Percentiles rank a stretch among this genome's conserved stretches.
Conservation (phyloP, 225 moss, liverwort and hornwort genomes). For the Takakia lepidozioides region DNA sequence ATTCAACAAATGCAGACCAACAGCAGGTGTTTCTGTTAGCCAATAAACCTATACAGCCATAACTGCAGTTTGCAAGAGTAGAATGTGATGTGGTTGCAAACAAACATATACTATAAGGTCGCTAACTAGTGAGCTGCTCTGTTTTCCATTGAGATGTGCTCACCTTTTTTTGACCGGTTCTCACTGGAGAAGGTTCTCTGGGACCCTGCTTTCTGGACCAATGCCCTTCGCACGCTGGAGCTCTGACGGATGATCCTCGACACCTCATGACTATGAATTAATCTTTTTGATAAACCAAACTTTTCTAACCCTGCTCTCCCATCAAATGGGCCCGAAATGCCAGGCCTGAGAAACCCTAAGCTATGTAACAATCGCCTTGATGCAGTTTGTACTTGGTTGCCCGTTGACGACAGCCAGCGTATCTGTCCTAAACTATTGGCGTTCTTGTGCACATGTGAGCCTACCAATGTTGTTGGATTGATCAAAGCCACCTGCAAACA, state of each 20-base stretch:
- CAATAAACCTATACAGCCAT: too few relatives aligned
- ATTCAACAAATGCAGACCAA: too few relatives aligned
- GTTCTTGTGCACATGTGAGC: constrained; percentile 20
- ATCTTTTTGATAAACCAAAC: constrained; percentile 43
- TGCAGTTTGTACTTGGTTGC: constrained; percentile 27
- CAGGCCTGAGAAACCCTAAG: constrained; percentile 39
- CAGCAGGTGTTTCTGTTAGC: too few relatives aligned
- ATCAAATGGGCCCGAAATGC: constrained; percentile 24
- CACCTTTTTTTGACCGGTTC: constrained; percentile 75
- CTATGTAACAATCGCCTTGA: constrained; percentile 49
- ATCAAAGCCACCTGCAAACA: constrained; percentile 52
- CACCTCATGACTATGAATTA: constrained; percentile 41
- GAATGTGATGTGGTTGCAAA: too few relatives aligned
- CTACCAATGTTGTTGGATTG: constrained; percentile 20
- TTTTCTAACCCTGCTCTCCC: constrained; percentile 35
- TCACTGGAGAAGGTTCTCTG: constrained; percentile 67
- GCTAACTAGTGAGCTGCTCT: too few relatives aligned
- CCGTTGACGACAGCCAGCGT: constrained; percentile 17
- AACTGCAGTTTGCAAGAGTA: too few relatives aligned
- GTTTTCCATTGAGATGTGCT: too few relatives aligned
- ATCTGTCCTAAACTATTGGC: constrained; percentile 32
- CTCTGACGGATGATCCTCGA: constrained; percentile 37
- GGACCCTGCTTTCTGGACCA: constrained; percentile 41
- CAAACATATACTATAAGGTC: too few relatives aligned
- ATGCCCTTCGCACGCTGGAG: constrained; percentile 11